Conservation (phyloP, 1,284 basidiomycete genomes). For the Rhodotorula sp. region DNA sequence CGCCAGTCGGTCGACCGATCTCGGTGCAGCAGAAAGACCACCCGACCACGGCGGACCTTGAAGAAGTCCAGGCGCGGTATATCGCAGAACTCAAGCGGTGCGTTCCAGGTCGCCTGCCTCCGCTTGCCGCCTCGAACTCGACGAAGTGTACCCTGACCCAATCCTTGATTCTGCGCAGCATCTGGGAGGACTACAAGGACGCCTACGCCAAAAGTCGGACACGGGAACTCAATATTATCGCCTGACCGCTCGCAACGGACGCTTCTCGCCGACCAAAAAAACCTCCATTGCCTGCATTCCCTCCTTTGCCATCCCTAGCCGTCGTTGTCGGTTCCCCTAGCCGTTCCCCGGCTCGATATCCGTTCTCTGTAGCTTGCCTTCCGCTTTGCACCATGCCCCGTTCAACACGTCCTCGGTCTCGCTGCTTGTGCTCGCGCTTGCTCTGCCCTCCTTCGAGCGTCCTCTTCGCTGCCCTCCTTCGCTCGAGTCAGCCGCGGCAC, state of each 20-base stretch:
- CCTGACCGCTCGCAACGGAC: constrained; percentile 17
- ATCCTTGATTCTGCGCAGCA: constrained; percentile 54
- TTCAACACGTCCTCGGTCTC: too few species aligned
- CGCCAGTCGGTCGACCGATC: constrained; percentile 83
- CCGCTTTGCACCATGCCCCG: neutral
- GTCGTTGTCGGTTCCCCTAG: neutral
- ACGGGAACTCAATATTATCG: constrained; percentile 45
- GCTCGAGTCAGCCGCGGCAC: neutral
- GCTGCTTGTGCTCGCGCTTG: too few species aligned
- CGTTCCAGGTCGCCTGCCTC: neutral
- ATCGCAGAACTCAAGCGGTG: constrained; percentile 70
- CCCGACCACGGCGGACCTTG: constrained; percentile 76
- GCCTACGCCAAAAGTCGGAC: constrained; percentile 70
- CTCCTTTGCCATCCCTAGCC: neutral
- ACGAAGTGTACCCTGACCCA: neutral
- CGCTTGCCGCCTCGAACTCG: neutral
- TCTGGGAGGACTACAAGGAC: constrained; percentile 93
- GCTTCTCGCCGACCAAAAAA: neutral
- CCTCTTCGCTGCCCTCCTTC: neutral
- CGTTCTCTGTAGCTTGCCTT: neutral
- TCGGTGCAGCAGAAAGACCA: constrained; percentile 72
- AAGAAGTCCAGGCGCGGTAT: constrained; percentile 76
- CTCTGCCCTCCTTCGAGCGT: neutral
- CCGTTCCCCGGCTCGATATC: neutral
- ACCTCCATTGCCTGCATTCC: neutral